Base-by-base conservation (phyloP, 768 basidiomycete species). In the Wakefieldia striispora region DNA sequence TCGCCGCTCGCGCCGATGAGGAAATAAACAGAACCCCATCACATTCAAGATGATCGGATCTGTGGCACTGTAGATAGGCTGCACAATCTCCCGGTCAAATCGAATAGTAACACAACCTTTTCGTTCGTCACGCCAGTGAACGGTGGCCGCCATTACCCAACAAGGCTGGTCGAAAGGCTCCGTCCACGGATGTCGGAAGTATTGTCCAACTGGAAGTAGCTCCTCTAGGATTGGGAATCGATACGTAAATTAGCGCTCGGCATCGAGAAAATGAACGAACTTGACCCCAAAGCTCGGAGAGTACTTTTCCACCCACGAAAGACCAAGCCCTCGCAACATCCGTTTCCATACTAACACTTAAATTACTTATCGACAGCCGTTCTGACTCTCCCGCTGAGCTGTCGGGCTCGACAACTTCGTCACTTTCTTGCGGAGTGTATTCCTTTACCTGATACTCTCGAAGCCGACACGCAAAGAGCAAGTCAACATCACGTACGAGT, bases 1-100 rank as follows among this genome's bases (percentile, higher is more conserved):
- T n/a, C n/a, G n/a, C n/a, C n/a, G n/a, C 38, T 53, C 9, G 21
- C 31, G 45, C 35, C 27, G 27, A 43, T 36, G 50, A 37, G 48
- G 47, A 27, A 16, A 16, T 23, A 34, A 3, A 17, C 23, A 14
- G 43, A 34, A 33, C n/a, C 10, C 20, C 49, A 26, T 39, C 29
- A 19, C 33, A 16, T 24, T 33, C 23, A 19, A 50, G 48, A 26
- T 12, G 17, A 20, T 20, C 49, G 27, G 33, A 51, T 51, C 49
- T 11, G 38, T 21, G 13, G 37, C 27, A 24, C 21, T 21, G 27
- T 49, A 29, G n/a, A 23, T 29, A 24, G 39, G 20, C 6, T 14
- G 35, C 20, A 19, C 38, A 24, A 37, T 51, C 24, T 40, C n/a
- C 5, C 20, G 27, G 49, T 23, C 49, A 19, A 19, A 51, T 41